Percentiles rank a stretch among this genome's conserved stretches.
These are phyloP conservation scores for Ormosia emarginata DNA, from an alignment of 306 rosid species.

Conservation along the genomic window DNA sequence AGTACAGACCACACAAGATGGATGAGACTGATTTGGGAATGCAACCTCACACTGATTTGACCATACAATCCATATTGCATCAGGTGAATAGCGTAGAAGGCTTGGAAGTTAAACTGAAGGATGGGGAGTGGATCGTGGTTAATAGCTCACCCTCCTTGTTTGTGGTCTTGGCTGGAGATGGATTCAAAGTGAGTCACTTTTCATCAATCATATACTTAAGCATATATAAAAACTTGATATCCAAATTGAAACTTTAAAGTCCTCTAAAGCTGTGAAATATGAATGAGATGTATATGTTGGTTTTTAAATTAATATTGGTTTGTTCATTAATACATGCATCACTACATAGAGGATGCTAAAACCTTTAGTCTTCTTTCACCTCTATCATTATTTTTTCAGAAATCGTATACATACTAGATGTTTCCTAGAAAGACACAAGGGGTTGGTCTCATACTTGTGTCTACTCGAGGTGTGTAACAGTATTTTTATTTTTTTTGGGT, in stretches of 20 bases:
- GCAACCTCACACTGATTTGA: conserved; percentile 23
- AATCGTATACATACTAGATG: too few species aligned
- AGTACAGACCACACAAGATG: conserved; percentile 1
- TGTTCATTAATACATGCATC: too few species aligned
- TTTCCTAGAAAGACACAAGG: too few species aligned
- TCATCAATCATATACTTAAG: background rate
- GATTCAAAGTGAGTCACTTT: background rate
- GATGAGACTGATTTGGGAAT: conserved; percentile 13
- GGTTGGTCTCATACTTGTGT: too few species aligned
- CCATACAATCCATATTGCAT: background rate
- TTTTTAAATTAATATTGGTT: too few species aligned
- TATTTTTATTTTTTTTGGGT: too few species aligned
- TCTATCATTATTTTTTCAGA: too few species aligned
- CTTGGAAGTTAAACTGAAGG: conserved; percentile 16
- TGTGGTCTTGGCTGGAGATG: conserved; percentile 24
- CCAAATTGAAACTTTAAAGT: background rate
- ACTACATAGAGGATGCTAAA: too few species aligned
- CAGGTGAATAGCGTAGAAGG: conserved; percentile 14
- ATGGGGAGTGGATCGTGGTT: conserved; percentile 8
- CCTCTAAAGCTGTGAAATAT: too few species aligned
- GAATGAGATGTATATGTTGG: too few species aligned
- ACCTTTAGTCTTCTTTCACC: too few species aligned
- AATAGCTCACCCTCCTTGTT: conserved; percentile 9
- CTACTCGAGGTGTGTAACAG: too few species aligned
- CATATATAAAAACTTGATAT: background rate